Base-by-base conservation (phyloP, 371 early-diverging fungal genomes). In the Lichtheimia ramosa region DNA sequence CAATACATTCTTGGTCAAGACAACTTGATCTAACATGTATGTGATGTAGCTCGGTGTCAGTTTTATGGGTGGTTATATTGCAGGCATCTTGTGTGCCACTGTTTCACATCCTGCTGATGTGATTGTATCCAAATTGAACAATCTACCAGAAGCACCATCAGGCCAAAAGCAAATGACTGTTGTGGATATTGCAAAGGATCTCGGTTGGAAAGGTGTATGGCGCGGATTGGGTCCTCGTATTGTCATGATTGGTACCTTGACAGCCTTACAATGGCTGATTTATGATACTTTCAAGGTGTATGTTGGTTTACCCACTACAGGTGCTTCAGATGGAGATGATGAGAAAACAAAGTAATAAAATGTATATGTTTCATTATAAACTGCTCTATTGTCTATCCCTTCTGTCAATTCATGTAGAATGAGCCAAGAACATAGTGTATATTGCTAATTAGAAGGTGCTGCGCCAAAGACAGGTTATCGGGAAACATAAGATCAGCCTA, bases 51-150 rank as follows among this genome's bases (percentile, higher is more conserved):
- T 95, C 48, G 89, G 88, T 53, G 87, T 95, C 57, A 86, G 92
- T 63, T 88, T 95, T 69, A 83, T 85, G 7, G 89, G 90, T 56
- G 97, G 97, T 62, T 89, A 93, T 77, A 86, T 85, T 72, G 95
- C 96, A 40, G 96, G 96, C 76, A 72, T 95, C 61, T 83, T 92
- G 62, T 92, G 92, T 71, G 96, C 97, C 48, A 83, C 94, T 59
- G 89, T 96, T 23, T 95, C 96, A 21, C 97, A 96, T 76, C 97
- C 98, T 15, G 97, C 98, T 56, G 97, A 96, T 76, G 92, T 96
- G 0, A 70, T 96, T 42, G 86, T 96, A 39, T 95, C 96, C 60
- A 90, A 95, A 80, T 81, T 97, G 41, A 88, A 88, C 78, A 85
- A 77, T 75, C 78, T 68, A 71, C 87, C 62, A 6, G 25, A 56